Base-by-base conservation (phyloP, 176 grass and related monocot species). In the Otatea glauca region DNA sequence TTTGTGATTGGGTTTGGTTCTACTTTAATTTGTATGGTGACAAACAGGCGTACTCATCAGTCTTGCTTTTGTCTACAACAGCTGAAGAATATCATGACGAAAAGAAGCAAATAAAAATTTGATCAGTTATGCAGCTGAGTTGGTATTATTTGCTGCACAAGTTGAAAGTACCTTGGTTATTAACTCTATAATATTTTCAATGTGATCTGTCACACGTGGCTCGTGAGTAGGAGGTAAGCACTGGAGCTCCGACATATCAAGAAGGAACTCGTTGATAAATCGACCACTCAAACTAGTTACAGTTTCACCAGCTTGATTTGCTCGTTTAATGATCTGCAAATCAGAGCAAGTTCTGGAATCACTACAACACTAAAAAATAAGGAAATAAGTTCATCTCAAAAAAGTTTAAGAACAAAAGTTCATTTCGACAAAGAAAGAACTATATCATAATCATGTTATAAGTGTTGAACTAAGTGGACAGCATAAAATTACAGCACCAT, bases 171-270 rank as follows among this genome's bases (percentile, higher is more conserved):
- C 96, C 93, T 94, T 90, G 9, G 81, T 79, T 87, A 94, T 99
- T 88, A 99, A 86, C 9, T 94, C 88, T 81, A 58, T 96, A 66
- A 99, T 99, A 53, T 94, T 78, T 2, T 96, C 86, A 1, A 99
- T 99, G 54, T 99, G 96, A 6, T 99, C 90, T 18, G 91, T 94
- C 24, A 99, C 93, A 16, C 93, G 93, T 60, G 96, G 96, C 72
- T 99, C 89, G 0, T 77, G 29, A 68, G 81, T 94, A 44, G 96
- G 96, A 82, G 91, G 71, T 54, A 94, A 83, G 47, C 96, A 99
- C 67, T 94, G 93, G 39, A 99, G 86, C 17, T 87, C 88, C 70
- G 74, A 71, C 84, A 92, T 92, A 77, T 99, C 96, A 69, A 77
- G 45, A 89, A 94, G 84, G 74, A 96, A 99, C 78, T 92, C 93